A percentile compares a stretch with the other conserved stretches of the same genome.
Conservation (phyloP, 2,329 filamentous ascomycete species). For the Cercospora nicotianae region DNA sequence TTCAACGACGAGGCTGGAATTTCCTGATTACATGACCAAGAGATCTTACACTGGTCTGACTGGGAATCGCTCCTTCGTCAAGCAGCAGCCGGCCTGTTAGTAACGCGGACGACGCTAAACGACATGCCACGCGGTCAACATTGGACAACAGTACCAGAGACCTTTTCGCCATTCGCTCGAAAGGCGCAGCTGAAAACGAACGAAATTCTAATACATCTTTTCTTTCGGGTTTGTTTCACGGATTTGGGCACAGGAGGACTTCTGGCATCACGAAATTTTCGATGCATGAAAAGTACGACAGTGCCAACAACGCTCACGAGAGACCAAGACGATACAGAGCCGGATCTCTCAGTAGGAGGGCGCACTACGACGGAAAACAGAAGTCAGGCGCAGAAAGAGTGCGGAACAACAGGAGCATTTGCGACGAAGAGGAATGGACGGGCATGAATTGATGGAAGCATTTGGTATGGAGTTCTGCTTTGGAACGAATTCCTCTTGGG, state of each 20-base stretch:
- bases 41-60: neutral
- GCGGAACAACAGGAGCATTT: neutral
- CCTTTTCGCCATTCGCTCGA: too few relatives aligned
- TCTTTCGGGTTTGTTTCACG: neutral
- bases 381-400: neutral
- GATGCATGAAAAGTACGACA: slow-evolving; percentile 13
- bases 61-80: neutral
- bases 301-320: neutral
- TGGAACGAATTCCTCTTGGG: neutral
- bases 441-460: neutral
- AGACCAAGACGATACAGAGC: neutral
- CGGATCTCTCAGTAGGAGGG: neutral
- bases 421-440: neutral
- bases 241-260: neutral
- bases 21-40: slow-evolving; percentile 56
- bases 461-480: neutral
- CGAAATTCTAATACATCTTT: neutral
- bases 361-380: neutral
- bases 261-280: slow-evolving; percentile 7
- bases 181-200: neutral
- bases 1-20: slow-evolving; percentile 59
- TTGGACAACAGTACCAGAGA: neutral
- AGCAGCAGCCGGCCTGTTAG: neutral
- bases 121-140: neutral
- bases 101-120: neutral